Evolutionary conservation across 2,329 filamentous ascomycete genomes (phyloP), one percentile per base, ranked within the genome.

Genomic region (Beauveria sp.): DNA sequence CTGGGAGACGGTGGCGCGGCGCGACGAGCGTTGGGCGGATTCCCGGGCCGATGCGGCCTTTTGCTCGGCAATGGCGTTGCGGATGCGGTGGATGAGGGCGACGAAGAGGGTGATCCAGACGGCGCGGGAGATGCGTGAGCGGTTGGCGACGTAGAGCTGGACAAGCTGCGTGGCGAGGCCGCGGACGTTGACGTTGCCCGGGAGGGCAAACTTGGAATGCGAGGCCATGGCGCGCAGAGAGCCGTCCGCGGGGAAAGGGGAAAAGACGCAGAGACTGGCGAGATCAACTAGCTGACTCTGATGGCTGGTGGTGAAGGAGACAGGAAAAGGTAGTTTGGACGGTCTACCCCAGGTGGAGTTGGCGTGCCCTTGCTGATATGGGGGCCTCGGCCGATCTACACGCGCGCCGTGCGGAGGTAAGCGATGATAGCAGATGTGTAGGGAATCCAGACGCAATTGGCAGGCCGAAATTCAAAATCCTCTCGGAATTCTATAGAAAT

Each of bases 31-130:
- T 68, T 80, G 76, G 66, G 86, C 83, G 6, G 85, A 84, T 63
- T 90, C 87, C 64, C 88, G 85, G 58, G 79, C 79, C 1, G 89
- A 88, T 2, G 91, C 90, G 18, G 90, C 90, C 74, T 96, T 96
- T 74, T 98, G 95, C 73, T 97, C 93, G 63, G 89, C 88, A 71
- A 98, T 88, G 68, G 93, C 93, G 83, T 91, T 88, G 69, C 93
- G 91, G 60, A 98, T 87, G 69, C 95, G 91, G 74, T 96, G 93
- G 64, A 88, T 81, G 64, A 96, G 85, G 53, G 91, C 87, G 67
- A 93, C 78, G 68, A 93, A 85, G 67, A 97, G 83, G 31, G 91
- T 88, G 65, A 96, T 79, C 79, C 96, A 96, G 67, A 96, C 85
- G 65, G 86, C 86, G 70, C 90, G 88, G 24, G 91, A 93, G 74